Base-by-base conservation (phyloP, 495 filamentous ascomycete species). In the Sabuloglossum arenarium region DNA sequence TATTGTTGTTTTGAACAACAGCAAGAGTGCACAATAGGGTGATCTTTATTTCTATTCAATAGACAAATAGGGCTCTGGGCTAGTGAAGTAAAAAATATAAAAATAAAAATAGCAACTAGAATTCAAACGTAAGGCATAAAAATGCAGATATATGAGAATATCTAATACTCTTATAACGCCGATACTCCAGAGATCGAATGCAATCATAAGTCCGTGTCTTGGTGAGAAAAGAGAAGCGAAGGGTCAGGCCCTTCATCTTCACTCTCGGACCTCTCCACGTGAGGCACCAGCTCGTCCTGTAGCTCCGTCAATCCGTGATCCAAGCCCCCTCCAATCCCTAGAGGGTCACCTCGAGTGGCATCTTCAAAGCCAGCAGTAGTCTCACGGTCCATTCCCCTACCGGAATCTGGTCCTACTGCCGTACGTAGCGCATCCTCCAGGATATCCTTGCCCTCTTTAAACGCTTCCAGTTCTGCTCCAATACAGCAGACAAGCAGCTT, bases 401-500 rank as follows among this genome's bases (percentile, higher is more conserved):
- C 14, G 14, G 34, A 3, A 12, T 39, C 34, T 39, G 14, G 34
- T 3, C 6, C 6, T 19, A 10, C 16, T 2, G 10, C 16, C 39
- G n/a, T 21, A 4, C 12, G 62, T 12, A 86, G 65, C 1, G 70
- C 72, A 19, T 69, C 72, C 31, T 75, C 68, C 52, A 97, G 69
- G 59, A 94, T 74, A 1, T 68, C 68, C 56, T 76, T 73, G 10
- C 82, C 85, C 62, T 88, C 80, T 53, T 68, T 72, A 54, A 95
- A 79, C 8, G 93, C 89, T 60, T 90, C 84, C 3, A 94, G 65
- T 62, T 98, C 91, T 0, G 91, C 86, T 3, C 88, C 84, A 58
- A 96, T 81, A 57, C 85, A 88, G 57, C 84, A 90, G 24, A 95
- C 78, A 25, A 98, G 72, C 27, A 97, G 68, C 42, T 85, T 96